Evolutionary conservation across 306 rosid species (phyloP).

Genomic region (Casuarina equisetifolia): DNA sequence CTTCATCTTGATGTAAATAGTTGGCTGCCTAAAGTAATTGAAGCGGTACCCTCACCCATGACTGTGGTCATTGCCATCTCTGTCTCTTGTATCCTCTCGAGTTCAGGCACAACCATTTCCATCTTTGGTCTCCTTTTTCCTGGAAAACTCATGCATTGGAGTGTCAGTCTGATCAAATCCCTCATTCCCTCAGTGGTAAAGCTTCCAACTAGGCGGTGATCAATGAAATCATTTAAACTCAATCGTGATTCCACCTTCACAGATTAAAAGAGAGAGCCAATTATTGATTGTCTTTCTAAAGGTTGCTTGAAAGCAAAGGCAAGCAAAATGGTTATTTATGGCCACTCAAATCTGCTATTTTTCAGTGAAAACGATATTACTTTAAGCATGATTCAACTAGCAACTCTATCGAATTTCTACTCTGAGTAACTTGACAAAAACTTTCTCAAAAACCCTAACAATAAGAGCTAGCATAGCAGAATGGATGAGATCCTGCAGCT

Average conservation of each 20-base stretch:
- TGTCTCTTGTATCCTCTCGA: conserved; percentile 46
- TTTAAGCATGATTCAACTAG: neutral
- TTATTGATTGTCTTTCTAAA: neutral
- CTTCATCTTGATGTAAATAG: conserved; percentile 34
- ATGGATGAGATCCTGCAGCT: neutral
- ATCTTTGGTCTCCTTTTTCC: conserved; percentile 40
- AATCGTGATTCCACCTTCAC: conserved; percentile 46
- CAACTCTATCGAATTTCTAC: neutral
- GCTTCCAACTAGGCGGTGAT: conserved; percentile 35
- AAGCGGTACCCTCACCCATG: conserved; percentile 50
- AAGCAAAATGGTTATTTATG: neutral
- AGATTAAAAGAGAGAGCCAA: neutral
- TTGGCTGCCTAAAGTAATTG: conserved; percentile 37
- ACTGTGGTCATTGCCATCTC: conserved; percentile 48
- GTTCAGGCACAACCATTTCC: conserved; percentile 38
- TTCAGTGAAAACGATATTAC: neutral
- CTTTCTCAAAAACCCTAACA: neutral
- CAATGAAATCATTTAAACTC: conserved; percentile 40
- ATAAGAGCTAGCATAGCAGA: neutral
- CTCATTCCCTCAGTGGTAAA: conserved; percentile 49
- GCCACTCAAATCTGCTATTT: neutral
- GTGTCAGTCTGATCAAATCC: conserved; percentile 45
- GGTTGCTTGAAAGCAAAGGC: neutral
- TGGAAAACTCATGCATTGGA: conserved; percentile 48
- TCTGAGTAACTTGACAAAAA: neutral